phyloP scores from a whole-genome alignment of 1,139 yeast genomes.

The Suhomyces choctaworum region DNA sequence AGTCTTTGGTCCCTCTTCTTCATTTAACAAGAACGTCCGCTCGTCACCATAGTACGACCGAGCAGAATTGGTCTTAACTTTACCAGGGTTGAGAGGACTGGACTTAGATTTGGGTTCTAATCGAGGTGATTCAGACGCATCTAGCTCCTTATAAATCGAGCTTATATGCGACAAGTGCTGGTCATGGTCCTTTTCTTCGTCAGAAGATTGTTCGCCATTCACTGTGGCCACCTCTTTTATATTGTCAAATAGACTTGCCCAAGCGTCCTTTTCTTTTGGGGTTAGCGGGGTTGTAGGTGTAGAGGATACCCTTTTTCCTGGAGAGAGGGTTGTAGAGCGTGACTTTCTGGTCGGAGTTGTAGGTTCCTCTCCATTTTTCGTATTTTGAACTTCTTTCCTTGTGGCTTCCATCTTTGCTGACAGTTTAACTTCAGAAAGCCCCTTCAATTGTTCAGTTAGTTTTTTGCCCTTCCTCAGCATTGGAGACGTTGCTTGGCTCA shows the following conservation, averaged over 20 bases:
- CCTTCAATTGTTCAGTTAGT: not conserved
- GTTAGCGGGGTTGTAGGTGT: constrained; percentile 10
- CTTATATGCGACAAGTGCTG: constrained; percentile 1
- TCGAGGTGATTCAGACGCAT: not conserved
- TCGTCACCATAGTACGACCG: constrained; percentile 22
- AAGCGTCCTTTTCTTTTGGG: constrained; percentile 20
- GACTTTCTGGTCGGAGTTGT: constrained; percentile 3
- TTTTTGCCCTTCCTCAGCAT: not conserved
- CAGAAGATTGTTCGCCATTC: constrained; percentile 1
- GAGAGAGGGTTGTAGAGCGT: constrained; percentile 1
- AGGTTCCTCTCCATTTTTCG: not conserved
- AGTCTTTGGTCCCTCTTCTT: constrained; percentile 3
- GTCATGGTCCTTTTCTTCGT: constrained; percentile 3
- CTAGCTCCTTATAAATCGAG: constrained; percentile 5
- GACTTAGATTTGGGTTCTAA: not conserved
- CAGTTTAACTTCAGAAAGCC: not conserved
- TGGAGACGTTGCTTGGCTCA: not conserved
- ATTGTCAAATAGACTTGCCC: constrained; percentile 24
- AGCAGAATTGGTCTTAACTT: not conserved
- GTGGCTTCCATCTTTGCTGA: not conserved
- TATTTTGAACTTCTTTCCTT: not conserved
- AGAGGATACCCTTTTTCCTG: not conserved
- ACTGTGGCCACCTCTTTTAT: constrained; percentile 11
- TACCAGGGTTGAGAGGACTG: not conserved
- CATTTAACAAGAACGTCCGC: constrained; percentile 24